These are phyloP conservation scores for Anthracocystis setariae DNA, from an alignment of 1,284 basidiomycete species.

Conservation along the genomic window DNA sequence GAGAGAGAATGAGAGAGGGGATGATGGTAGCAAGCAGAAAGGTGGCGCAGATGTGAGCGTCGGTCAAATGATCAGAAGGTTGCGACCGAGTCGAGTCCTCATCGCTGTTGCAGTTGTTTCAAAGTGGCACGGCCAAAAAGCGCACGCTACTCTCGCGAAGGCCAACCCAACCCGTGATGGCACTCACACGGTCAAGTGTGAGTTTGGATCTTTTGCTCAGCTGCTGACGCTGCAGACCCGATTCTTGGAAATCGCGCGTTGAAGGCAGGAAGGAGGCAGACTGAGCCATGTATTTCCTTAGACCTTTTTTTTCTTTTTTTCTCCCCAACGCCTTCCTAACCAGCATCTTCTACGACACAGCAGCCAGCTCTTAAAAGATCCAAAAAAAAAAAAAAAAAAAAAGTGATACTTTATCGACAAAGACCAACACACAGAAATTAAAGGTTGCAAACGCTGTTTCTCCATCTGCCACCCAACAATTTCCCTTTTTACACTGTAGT, in stretches of 20 bases:
- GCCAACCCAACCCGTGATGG: neutral
- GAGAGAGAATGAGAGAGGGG: too few species aligned
- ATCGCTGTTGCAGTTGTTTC: neutral
- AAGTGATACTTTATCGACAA: too few species aligned
- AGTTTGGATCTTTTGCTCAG: neutral
- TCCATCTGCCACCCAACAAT: neutral
- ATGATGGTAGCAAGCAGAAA: slow-evolving; percentile 8
- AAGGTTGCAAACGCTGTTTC: neutral
- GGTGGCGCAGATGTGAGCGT: slow-evolving; percentile 1
- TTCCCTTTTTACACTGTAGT: neutral
- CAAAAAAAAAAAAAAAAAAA: neutral
- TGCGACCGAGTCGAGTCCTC: neutral
- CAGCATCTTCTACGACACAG: too few species aligned
- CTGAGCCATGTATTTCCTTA: too few species aligned
- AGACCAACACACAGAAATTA: neutral
- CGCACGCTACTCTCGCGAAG: neutral
- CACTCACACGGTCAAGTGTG: too few species aligned
- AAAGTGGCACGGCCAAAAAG: slow-evolving; percentile 14
- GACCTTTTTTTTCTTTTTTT: neutral
- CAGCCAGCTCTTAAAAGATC: neutral
- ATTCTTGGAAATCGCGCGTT: slow-evolving; percentile 3
- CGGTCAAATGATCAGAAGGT: slow-evolving; percentile 19
- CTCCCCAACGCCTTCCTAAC: neutral
- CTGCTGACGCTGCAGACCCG: slow-evolving; percentile 1
- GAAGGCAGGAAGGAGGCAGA: too few species aligned